A percentile compares a stretch with the other conserved stretches of the same genome.
Conservation (phyloP, 306 rosid species). For the Clitoria ternatea region DNA sequence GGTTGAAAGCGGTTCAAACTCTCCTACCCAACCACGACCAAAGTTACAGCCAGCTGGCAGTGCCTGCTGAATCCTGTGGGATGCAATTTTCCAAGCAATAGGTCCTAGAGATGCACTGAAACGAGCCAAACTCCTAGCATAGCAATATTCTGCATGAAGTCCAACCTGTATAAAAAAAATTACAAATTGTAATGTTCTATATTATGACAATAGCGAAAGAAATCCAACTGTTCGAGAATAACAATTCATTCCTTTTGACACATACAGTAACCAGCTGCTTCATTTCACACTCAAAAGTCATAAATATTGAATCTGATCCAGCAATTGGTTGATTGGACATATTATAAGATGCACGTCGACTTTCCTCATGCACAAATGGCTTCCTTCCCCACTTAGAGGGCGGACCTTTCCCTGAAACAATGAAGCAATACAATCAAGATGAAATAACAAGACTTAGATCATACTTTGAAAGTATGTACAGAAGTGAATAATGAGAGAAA, state of each 20-base stretch:
- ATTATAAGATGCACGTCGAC: conserved; percentile 74
- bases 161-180: conserved; percentile 62
- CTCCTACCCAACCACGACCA: conserved; percentile 99
- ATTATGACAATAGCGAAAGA: not conserved
- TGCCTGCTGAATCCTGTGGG: conserved; percentile 79
- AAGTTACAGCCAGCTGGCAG: conserved; percentile 77
- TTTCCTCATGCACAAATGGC: conserved; percentile 56
- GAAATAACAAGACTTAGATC: not conserved
- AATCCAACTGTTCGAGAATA: conserved; percentile 20
- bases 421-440: conserved; percentile 30
- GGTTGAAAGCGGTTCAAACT: conserved; percentile 86
- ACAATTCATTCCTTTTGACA: conserved; percentile 21
- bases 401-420: conserved; percentile 58
- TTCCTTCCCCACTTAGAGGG: conserved; percentile 76
- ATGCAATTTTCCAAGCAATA: conserved; percentile 87
- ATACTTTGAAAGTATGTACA: not conserved
- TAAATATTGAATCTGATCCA: conserved; percentile 67
- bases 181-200: not conserved
- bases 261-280: conserved; percentile 93
- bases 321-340: conserved; percentile 47
- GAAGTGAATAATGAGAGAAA: not conserved
- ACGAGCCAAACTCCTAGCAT: conserved; percentile 94
- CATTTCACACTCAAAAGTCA: conserved; percentile 78
- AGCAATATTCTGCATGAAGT: conserved; percentile 90
- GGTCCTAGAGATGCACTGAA: conserved; percentile 91